Base-by-base conservation (phyloP, 2,329 filamentous ascomycete species). In the Helicocarpus griseus region DNA sequence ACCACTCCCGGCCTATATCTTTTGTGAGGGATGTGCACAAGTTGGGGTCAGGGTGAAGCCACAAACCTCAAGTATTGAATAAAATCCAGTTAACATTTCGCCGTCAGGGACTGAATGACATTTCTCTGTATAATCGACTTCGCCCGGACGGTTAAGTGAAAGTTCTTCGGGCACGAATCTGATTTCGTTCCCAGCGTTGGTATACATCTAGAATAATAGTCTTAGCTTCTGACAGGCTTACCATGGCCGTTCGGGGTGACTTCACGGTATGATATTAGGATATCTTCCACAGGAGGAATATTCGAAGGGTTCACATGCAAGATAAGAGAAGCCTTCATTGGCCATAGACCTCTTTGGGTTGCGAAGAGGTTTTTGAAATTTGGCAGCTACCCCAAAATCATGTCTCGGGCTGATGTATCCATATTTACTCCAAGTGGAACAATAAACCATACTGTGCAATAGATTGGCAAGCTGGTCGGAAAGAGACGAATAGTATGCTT, bases 371-470 rank as follows among this genome's bases (percentile, higher is more conserved):
- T 24, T 52, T 13, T 52, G 43, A 28, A 52, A 48, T 39, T 19
- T 47, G 3, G 14, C 26, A 6, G 50, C 50, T n/a, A 41, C 50
- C 24, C 41, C 43, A 28, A 52, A 52, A 39, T 48, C 50, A 38
- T 48, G 43, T 7, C 50, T 41, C 3, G 31, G 26, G 7, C 24
- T n/a, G 14, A 41, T 21, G 21, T 33, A 48, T n/a, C 22, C 28
- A n/a, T 28, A 19, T 3, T 14, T 38, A 14, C 46, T 38, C 31
- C 33, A 21, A 22, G 17, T 14, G 9, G 50, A 48, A 22, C 29
- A 52, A 21, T 38, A 40, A 19, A 48, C 17, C 24, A 52, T 17
- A 11, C 24, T 38, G 21, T 29, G 46, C n/a, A 52, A 26, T 38
- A 47, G 6, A 17, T 45, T 28, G 19, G 41, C 41, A 22, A 52